Base-by-base conservation (phyloP, 495 filamentous ascomycete genomes). In the Eremomyces bilateralis region DNA sequence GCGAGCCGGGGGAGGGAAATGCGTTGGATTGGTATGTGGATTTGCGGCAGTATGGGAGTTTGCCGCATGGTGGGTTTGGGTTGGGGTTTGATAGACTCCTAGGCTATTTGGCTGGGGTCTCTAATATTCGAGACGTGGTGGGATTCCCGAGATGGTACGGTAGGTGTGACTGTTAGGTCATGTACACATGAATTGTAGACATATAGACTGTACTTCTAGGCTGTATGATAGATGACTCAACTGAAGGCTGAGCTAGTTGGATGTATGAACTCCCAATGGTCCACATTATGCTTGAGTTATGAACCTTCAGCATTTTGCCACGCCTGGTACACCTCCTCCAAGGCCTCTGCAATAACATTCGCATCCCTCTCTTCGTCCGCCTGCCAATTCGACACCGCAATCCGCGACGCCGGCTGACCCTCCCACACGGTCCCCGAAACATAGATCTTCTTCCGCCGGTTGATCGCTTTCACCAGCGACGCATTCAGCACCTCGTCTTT, bases 61-160 rank as follows among this genome's bases (percentile, higher is more conserved):
- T 83, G 21, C 83, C 84, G n/a, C 88, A 95, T 50, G 88, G 88
- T 19, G 88, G 88, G 1, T 97, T 94, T 56, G 88, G 88, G 2
- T 50, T 95, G 34, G 88, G 88, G 1, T 91, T 94, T 51, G 88
- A 97, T 59, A 67, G 88, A 28, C 63, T 95, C 35, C 51, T 97
- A 43, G 69, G 72, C 41, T 95, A 93, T 55, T 62, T 97, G 39
- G 64, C 78, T 11, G 84, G 83, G 3, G 69, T 85, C 13, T 63
- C 67, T 34, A 92, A 82, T 43, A 70, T 97, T 42, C 67, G 82
- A 45, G 88, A 97, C 51, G 64, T 79, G 15, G 76, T 90, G 24
- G 64, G 80, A 15, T 97, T 94, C 51, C 88, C 88, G 29, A 67
- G 88, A 44, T 90, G 81, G 68, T 69, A 72, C 49, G 80, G 80